phyloP scores from a whole-genome alignment of 139 green algal genomes.

The Coelastrella sp. region DNA sequence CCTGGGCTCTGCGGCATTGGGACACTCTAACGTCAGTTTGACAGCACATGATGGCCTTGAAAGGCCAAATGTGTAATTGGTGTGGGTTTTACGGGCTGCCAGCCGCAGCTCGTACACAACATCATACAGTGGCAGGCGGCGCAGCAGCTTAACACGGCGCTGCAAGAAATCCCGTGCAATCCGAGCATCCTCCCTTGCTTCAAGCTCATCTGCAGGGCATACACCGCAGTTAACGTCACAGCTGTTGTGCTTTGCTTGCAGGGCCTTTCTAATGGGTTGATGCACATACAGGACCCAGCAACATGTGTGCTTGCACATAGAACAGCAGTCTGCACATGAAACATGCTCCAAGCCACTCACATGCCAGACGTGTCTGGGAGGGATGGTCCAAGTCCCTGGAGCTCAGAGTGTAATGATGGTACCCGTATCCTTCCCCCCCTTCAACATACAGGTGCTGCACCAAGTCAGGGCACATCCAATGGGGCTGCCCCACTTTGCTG shows the following conservation, averaged over 20 bases:
- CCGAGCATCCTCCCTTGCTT: not conserved
- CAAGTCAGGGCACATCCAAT: conserved; percentile 2
- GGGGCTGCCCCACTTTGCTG: not conserved
- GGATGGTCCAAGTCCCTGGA: not conserved
- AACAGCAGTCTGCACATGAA: too few relatives aligned
- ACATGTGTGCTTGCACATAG: too few relatives aligned
- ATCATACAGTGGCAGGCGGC: conserved; percentile 24
- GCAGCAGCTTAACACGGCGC: conserved; percentile 14
- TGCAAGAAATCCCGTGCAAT: not conserved
- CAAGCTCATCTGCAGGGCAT: not conserved
- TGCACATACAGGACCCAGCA: not conserved
- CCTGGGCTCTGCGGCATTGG: not conserved
- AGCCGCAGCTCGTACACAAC: not conserved
- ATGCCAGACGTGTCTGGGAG: not conserved
- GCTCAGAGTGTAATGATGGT: not conserved
- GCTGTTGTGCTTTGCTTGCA: not conserved
- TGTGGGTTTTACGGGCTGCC: conserved; percentile 1
- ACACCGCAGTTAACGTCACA: not conserved
- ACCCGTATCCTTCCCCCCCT: not conserved
- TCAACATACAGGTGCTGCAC: conserved; percentile 8
- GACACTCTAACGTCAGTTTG: not conserved
- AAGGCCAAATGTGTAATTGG: not conserved
- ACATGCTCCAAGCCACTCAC: not conserved
- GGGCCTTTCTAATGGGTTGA: not conserved
- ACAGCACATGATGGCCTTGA: not conserved